Conservation (phyloP, 441 rosid genomes). For the Gossypium aridum region DNA sequence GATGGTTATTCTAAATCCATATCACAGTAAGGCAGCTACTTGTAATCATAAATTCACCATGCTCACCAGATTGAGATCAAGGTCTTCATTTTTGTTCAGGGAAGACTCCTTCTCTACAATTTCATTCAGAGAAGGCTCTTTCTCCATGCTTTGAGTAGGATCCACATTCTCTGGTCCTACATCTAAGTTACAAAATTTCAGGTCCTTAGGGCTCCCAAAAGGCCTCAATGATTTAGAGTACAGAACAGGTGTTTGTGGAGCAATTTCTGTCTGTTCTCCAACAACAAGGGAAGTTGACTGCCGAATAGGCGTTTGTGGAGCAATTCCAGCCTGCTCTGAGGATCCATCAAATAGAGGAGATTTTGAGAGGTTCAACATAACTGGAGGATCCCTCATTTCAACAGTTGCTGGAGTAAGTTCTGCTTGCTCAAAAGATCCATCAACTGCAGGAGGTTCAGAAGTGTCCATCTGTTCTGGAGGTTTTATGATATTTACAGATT, state of each 20-base stretch:
- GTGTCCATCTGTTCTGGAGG: constrained; percentile 24
- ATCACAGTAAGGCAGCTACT: background rate
- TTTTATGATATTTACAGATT: constrained; percentile 23
- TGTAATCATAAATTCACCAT: constrained; percentile 32
- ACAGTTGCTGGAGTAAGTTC: constrained; percentile 13
- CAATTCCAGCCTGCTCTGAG: constrained; percentile 38
- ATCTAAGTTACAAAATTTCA: constrained; percentile 22
- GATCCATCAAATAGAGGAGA: background rate
- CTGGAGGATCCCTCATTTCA: background rate
- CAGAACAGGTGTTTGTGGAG: constrained; percentile 65
- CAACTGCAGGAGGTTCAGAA: constrained; percentile 10
- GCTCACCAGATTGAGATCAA: constrained; percentile 33
- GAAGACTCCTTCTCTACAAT: constrained; percentile 21
- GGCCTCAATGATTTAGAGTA: constrained; percentile 31
- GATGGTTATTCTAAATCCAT: background rate
- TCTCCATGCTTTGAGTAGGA: constrained; percentile 18
- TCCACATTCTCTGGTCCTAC: constrained; percentile 13
- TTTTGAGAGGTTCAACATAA: background rate
- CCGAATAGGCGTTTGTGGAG: constrained; percentile 64
- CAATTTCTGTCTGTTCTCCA: constrained; percentile 38
- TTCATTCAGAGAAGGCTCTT: constrained; percentile 20
- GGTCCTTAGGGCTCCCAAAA: constrained; percentile 41
- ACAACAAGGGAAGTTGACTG: constrained; percentile 11
- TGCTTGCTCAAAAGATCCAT: constrained; percentile 17
- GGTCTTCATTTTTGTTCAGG: constrained; percentile 28